Evolutionary conservation across 2,329 filamentous ascomycete species (phyloP).

Genomic region (Botrytis fabae): DNA sequence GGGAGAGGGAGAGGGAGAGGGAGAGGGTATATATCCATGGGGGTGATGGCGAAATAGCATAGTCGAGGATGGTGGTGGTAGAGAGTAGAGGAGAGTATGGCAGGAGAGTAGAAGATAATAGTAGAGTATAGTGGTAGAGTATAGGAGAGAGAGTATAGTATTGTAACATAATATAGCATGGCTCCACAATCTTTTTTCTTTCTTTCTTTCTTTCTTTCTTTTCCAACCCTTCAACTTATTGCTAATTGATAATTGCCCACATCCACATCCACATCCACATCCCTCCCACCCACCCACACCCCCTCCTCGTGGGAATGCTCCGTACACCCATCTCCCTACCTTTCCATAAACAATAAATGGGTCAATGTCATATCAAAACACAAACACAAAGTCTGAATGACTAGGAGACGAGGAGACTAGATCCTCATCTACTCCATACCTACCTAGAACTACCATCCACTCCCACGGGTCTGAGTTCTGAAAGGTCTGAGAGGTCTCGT

Average conservation of each 20-base stretch:
- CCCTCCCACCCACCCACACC: background rate
- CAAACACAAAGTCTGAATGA: constrained; percentile 1
- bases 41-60: background rate
- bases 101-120: too few species aligned
- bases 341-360: background rate
- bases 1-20: background rate
- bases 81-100: background rate
- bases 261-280: background rate
- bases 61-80: too few species aligned
- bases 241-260: background rate
- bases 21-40: background rate
- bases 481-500: background rate
- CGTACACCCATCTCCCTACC: background rate
- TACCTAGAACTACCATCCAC: background rate
- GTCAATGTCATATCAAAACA: constrained; percentile 5
- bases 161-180: background rate
- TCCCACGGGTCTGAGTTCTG: background rate
- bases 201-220: background rate
- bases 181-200: background rate
- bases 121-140: too few species aligned
- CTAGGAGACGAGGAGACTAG: background rate
- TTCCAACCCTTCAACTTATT: background rate
- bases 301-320: background rate
- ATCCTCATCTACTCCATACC: background rate
- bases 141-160: too few species aligned